Conservation (phyloP, 257 asterid species). For the Gentiana straminea region DNA sequence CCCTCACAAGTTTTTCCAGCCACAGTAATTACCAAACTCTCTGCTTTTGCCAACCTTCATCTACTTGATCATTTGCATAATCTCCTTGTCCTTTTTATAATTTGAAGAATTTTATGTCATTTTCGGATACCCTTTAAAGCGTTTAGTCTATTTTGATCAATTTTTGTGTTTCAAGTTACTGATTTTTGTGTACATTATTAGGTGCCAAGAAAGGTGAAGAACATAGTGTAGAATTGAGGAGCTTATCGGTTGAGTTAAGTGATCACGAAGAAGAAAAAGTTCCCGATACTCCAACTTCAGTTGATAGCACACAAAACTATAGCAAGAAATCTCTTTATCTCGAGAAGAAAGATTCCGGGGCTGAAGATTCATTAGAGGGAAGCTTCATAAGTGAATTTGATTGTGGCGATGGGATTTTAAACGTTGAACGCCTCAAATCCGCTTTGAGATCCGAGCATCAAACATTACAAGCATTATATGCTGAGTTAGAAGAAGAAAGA, state of each 20-base stretch:
- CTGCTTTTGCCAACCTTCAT: neutral
- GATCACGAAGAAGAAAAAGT: constrained; percentile 62
- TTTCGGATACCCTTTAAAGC: neutral
- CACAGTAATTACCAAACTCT: constrained; percentile 29
- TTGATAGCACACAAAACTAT: constrained; percentile 42
- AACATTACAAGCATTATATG: constrained; percentile 54
- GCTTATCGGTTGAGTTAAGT: constrained; percentile 26
- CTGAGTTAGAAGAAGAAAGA: constrained; percentile 88
- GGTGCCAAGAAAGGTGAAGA: constrained; percentile 34
- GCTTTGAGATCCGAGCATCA: constrained; percentile 63
- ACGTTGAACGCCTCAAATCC: constrained; percentile 50
- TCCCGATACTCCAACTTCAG: constrained; percentile 78
- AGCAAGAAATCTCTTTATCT: constrained; percentile 49
- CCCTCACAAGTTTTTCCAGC: constrained; percentile 26
- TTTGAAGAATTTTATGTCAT: neutral
- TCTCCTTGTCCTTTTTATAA: too few species aligned
- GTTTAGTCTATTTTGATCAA: too few species aligned
- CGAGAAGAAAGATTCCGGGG: constrained; percentile 60
- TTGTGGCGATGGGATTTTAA: constrained; percentile 47
- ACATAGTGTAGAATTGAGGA: constrained; percentile 24
- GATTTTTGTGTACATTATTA: constrained; percentile 12
- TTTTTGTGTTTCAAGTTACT: too few species aligned
- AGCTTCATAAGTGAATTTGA: constrained; percentile 81
- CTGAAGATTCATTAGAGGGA: constrained; percentile 80
- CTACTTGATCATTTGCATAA: too few species aligned